phyloP scores from a whole-genome alignment of 257 asterid species.

The Solanum habrochaites region DNA sequence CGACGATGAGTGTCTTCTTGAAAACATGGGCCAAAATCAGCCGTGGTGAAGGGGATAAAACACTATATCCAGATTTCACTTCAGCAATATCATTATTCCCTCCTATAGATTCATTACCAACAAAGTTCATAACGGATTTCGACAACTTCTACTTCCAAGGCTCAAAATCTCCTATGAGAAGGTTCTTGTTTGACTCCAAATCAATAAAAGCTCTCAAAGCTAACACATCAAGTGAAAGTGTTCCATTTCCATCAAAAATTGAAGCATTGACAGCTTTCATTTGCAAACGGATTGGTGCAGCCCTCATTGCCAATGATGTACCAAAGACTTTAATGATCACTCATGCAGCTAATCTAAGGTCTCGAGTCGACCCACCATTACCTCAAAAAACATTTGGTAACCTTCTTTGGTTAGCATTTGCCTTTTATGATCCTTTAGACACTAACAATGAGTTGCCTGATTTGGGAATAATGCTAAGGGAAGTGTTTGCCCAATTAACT shows the following conservation, averaged over 20 bases:
- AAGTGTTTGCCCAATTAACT: neutral
- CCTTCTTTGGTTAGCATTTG: constrained; percentile 9
- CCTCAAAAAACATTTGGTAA: constrained; percentile 4
- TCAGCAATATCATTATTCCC: neutral
- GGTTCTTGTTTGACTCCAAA: constrained; percentile 2
- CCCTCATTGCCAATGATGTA: neutral
- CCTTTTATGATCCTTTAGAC: neutral
- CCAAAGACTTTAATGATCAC: constrained; percentile 6
- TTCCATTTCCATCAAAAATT: constrained; percentile 5
- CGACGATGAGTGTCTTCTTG: neutral
- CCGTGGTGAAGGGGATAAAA: neutral
- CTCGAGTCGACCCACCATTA: neutral
- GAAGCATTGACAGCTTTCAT: constrained; percentile 12
- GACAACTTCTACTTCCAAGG: constrained; percentile 6
- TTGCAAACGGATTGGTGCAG: neutral
- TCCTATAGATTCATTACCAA: constrained; percentile 1
- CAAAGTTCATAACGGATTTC: neutral
- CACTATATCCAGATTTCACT: neutral
- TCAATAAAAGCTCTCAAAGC: neutral
- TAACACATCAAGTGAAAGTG: neutral
- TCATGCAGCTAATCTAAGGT: constrained; percentile 11
- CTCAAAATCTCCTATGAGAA: constrained; percentile 5
- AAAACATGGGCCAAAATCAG: constrained; percentile 5
- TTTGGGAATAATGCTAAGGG: constrained; percentile 7
- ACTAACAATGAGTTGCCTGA: neutral